Evolutionary conservation across 1,284 basidiomycete genomes (phyloP).

Genomic region (Earliella scabrosa): DNA sequence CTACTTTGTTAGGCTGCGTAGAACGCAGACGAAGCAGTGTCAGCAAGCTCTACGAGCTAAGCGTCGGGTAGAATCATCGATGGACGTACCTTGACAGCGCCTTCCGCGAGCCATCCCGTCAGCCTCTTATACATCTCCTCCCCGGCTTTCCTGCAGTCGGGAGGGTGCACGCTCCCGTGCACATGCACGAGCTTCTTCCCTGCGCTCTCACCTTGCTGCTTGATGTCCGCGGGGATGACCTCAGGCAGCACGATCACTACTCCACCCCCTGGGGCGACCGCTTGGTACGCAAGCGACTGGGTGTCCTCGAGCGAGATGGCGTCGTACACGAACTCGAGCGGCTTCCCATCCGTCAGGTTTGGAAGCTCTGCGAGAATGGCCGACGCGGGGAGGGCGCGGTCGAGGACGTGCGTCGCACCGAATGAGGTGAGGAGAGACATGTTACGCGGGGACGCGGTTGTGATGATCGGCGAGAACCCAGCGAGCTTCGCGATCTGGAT

Average conservation of each 20-base stretch:
- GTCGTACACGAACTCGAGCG: constrained; percentile 44
- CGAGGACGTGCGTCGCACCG: constrained; percentile 56
- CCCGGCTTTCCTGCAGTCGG: too few relatives aligned
- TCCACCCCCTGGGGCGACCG: constrained; percentile 23
- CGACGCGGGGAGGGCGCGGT: constrained; percentile 39
- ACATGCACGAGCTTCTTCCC: constrained; percentile 9
- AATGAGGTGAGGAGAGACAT: constrained; percentile 45
- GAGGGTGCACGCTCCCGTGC: constrained; percentile 5
- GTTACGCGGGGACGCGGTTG: constrained; percentile 50
- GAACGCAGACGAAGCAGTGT: neutral
- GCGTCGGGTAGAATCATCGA: too few relatives aligned
- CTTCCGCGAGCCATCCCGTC: constrained; percentile 15
- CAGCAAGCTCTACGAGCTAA: neutral
- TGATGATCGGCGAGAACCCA: constrained; percentile 58
- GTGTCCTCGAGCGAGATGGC: constrained; percentile 18
- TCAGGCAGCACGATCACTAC: constrained; percentile 9
- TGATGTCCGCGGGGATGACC: neutral
- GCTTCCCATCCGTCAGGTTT: neutral
- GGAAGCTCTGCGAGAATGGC: constrained; percentile 27
- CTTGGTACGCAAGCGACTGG: constrained; percentile 17
- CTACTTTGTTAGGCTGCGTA: constrained; percentile 32
- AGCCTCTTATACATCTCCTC: constrained; percentile 16
- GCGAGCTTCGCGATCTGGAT: constrained; percentile 58
- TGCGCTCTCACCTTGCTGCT: neutral
- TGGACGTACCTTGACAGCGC: constrained; percentile 18